A percentile compares a stretch with the other conserved stretches of the same genome.
Evolutionary conservation across 805 yeast species (phyloP).

Genomic region (Kazachstania psychrophila): DNA sequence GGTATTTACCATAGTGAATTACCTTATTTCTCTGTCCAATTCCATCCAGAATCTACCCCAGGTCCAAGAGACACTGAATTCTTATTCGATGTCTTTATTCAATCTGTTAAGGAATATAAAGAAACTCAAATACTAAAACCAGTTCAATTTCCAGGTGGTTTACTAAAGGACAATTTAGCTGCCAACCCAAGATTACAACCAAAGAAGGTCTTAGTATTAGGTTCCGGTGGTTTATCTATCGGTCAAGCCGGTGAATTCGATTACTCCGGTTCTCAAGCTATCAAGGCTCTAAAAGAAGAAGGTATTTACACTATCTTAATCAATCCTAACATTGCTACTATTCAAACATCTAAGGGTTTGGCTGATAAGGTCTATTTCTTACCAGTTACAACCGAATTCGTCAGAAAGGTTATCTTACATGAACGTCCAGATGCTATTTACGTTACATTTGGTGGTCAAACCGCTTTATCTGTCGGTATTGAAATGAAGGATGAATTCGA

Average conservation of each 20-base stretch:
- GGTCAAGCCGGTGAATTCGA: slow-evolving; percentile 99
- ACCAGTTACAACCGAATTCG: slow-evolving; percentile 96
- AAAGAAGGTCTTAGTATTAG: slow-evolving; percentile 87
- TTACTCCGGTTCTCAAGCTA: slow-evolving; percentile 97
- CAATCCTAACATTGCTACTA: slow-evolving; percentile 97
- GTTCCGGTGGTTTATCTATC: slow-evolving; percentile 96
- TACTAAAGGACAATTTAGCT: slow-evolving; percentile 58
- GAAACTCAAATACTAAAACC: slow-evolving; percentile 47
- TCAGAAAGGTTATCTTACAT: slow-evolving; percentile 85
- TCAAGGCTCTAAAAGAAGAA: slow-evolving; percentile 95
- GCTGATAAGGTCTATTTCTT: slow-evolving; percentile 97
- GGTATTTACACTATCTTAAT: slow-evolving; percentile 93
- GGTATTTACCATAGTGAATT: slow-evolving; percentile 86
- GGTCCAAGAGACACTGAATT: slow-evolving; percentile 99
- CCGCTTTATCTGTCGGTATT: slow-evolving; percentile 94
- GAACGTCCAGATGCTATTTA: slow-evolving; percentile 97
- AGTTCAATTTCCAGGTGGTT: slow-evolving; percentile 88
- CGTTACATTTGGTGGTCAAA: slow-evolving; percentile 97
- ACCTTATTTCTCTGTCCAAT: slow-evolving; percentile 95
- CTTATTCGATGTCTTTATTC: slow-evolving; percentile 85
- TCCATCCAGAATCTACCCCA: slow-evolving; percentile 98
- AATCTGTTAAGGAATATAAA: slow-evolving; percentile 63
- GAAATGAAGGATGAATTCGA: slow-evolving; percentile 92
- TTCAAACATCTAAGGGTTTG: slow-evolving; percentile 93
- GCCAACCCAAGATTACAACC: slow-evolving; percentile 72